Percentiles rank a stretch among this genome's conserved stretches.
These are phyloP conservation scores for Fusarium napiforme DNA, from an alignment of 2,329 filamentous ascomycete species.

Conservation along the genomic window DNA sequence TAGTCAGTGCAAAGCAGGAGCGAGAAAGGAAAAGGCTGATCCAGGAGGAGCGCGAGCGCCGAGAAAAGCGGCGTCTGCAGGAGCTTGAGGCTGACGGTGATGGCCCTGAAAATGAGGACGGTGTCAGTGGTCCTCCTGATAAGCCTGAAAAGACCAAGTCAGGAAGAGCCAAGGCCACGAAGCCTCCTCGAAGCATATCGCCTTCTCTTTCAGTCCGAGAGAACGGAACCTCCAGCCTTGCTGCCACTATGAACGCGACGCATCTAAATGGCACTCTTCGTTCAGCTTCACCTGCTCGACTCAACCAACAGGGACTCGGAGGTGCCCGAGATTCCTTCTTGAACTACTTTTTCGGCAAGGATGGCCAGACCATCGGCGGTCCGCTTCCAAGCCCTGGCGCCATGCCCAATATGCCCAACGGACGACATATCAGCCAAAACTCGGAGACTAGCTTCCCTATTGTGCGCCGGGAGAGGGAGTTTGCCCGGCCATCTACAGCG, in stretches of 20 bases:
- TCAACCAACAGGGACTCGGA: conserved; percentile 66
- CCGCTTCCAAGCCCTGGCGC: conserved; percentile 51
- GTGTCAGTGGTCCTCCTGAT: conserved; percentile 52
- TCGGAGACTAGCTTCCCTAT: conserved; percentile 85
- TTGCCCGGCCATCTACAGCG: conserved; percentile 60
- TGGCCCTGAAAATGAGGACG: conserved; percentile 71
- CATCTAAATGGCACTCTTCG: conserved; percentile 63
- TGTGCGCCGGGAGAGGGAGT: conserved; percentile 76
- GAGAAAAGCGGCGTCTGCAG: conserved; percentile 84
- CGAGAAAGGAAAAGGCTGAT: conserved; percentile 84
- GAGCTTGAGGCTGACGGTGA: conserved; percentile 85
- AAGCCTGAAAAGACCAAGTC: conserved; percentile 62
- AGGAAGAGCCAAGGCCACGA: conserved; percentile 47
- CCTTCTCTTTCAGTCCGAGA: conserved; percentile 74
- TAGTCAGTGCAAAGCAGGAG: conserved; percentile 94
- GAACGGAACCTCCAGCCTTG: conserved; percentile 69
- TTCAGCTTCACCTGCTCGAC: conserved; percentile 58
- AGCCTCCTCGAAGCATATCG: conserved; percentile 79
- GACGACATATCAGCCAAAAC: conserved; percentile 80
- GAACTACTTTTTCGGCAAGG: conserved; percentile 99
- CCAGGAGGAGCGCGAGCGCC: conserved; percentile 86
- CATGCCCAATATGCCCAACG: conserved; percentile 40
- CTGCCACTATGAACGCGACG: conserved; percentile 63
- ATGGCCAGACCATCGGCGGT: conserved; percentile 65
- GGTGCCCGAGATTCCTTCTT: conserved; percentile 88